Evolutionary conservation across 192 early-diverging fungal species (phyloP), one percentile per base, ranked within the genome.

Genomic region (Geranomyces michiganensis): DNA sequence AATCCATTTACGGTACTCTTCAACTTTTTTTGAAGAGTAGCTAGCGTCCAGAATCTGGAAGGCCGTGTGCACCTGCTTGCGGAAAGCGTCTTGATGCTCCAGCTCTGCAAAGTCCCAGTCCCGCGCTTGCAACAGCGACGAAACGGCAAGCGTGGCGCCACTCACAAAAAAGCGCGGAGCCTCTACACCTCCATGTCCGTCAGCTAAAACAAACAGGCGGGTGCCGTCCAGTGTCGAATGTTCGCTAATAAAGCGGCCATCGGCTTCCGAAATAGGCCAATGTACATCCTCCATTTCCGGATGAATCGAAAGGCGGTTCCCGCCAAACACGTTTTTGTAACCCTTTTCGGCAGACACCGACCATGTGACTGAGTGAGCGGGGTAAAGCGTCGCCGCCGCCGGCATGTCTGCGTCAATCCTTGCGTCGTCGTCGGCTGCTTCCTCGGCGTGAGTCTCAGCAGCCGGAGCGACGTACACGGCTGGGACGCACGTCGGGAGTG

Each of bases 121-220:
- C 8, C 68, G 69, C 1, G 75, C 56, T 14, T 75, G 43, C 33
- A 85, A 33, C 0, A 85, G 47, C 15, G 76, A 51, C n/a, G 47
- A 2, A 15, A 87, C 58, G 29, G 30, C 55, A 1, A 62, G 8
- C 9, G 44, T 67, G 13, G 77, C 64, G 21, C 77, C 69, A 24
- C 51, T 65, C 12, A 84, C 81, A 70, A 88, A 86, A 74, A 85
- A 88, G 9, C 58, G 59, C 6, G 81, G 67, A 24, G 85, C 85
- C 55, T 78, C 70, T 19, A 75, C 74, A 15, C 87, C 87, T 30
- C 85, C 87, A 63, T 88, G 87, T 5, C 87, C 87, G 68, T 88
- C 87, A 14, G 87, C 87, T 21, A 88, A 68, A 17, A 88, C 55
- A 67, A 83, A 84, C 4, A 88, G 22, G 13, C 66, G 55, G 21